phyloP scores from a whole-genome alignment of 2,329 filamentous ascomycete species.

The Coniochaeta hoffmannii region DNA sequence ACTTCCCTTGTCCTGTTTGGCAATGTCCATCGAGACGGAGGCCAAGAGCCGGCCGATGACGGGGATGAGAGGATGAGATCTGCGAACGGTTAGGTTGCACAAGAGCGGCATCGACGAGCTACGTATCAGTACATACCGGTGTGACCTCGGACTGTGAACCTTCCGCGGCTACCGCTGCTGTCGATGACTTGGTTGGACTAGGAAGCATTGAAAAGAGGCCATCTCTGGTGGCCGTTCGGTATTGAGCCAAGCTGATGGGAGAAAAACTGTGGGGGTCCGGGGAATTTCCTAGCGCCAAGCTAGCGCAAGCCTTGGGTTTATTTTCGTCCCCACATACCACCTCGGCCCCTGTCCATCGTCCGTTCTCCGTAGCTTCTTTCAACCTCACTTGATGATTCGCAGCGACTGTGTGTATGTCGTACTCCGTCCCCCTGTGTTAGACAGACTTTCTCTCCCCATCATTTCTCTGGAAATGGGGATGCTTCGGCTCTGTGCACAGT shows the following conservation, averaged over 20 bases:
- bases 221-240: no score
- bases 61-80: no score
- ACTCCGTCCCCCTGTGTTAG: background rate
- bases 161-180: no score
- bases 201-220: no score
- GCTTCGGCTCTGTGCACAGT: background rate
- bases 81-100: no score
- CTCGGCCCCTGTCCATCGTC: background rate
- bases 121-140: no score
- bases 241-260: background rate
- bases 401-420: background rate
- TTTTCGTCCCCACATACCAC: background rate
- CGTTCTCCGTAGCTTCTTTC: constrained; percentile 5
- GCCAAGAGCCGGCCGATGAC: no score
- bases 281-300: background rate
- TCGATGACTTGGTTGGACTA: no score
- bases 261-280: background rate
- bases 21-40: background rate
- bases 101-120: no score
- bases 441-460: no score
- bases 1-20: no score
- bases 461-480: background rate
- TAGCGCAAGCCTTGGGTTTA: background rate
- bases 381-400: constrained; percentile 3
- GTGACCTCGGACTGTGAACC: no score